phyloP scores from a whole-genome alignment of 1,139 yeast species.

The Kodamaea fungicola region DNA sequence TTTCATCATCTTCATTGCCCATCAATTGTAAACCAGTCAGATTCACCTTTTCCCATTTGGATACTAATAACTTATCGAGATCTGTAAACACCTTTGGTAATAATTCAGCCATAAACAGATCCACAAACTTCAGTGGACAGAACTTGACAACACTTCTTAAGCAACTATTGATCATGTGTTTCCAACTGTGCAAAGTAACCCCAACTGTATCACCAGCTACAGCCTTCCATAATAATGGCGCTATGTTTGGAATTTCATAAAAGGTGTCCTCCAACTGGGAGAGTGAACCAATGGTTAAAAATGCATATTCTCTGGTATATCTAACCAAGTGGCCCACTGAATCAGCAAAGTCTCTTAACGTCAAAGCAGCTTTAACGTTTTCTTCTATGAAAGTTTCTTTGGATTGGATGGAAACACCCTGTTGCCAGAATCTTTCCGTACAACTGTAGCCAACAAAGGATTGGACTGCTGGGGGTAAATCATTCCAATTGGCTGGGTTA shows the following conservation, averaged over 20 bases:
- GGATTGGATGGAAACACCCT: slow-evolving; percentile 91
- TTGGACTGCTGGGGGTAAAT: slow-evolving; percentile 84
- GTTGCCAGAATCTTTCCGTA: slow-evolving; percentile 96
- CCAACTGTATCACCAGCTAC: slow-evolving; percentile 84
- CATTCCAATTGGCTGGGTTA: slow-evolving; percentile 87
- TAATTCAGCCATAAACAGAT: slow-evolving; percentile 69
- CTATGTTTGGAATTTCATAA: slow-evolving; percentile 82
- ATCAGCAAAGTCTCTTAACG: slow-evolving; percentile 94
- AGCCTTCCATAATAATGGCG: slow-evolving; percentile 74
- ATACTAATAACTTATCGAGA: slow-evolving; percentile 64
- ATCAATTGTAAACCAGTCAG: slow-evolving; percentile 66
- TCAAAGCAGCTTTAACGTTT: slow-evolving; percentile 88
- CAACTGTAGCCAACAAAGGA: slow-evolving; percentile 85
- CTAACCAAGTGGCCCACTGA: slow-evolving; percentile 96
- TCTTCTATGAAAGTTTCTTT: slow-evolving; percentile 94
- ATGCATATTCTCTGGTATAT: slow-evolving; percentile 94
- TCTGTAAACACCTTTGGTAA: slow-evolving; percentile 73
- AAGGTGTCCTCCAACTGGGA: slow-evolving; percentile 87
- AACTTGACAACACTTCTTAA: slow-evolving; percentile 81
- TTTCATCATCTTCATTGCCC: slow-evolving; percentile 73
- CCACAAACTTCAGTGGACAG: slow-evolving; percentile 73
- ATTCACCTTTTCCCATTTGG: slow-evolving; percentile 74
- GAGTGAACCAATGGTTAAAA: slow-evolving; percentile 83
- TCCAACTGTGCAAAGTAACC: slow-evolving; percentile 93
- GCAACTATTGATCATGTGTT: slow-evolving; percentile 89